These are phyloP conservation scores for Thelonectria rubi DNA, from an alignment of 2,329 filamentous ascomycete species.

Conservation along the genomic window DNA sequence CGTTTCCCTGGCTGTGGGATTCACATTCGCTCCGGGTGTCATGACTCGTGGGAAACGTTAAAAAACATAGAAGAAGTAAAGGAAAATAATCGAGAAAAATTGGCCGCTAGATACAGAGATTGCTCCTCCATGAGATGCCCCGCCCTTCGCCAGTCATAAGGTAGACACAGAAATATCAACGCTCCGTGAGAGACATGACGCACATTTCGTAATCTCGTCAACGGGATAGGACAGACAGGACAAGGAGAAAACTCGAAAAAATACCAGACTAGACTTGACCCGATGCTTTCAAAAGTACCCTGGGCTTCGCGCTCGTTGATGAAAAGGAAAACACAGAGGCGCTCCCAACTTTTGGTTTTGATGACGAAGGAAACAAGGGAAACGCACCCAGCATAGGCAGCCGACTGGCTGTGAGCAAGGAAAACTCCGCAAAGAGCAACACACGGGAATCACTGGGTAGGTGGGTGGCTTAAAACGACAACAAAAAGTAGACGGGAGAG, in stretches of 20 bases:
- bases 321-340: slow-evolving; percentile 38
- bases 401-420: slow-evolving; percentile 41
- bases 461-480: slow-evolving; percentile 34
- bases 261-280: slow-evolving; percentile 39
- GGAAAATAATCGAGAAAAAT: slow-evolving; percentile 29
- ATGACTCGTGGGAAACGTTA: slow-evolving; percentile 33
- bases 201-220: slow-evolving; percentile 42
- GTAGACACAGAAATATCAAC: slow-evolving; percentile 39
- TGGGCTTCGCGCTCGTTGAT: slow-evolving; percentile 41
- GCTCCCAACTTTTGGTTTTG: slow-evolving; percentile 41
- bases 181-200: slow-evolving; percentile 38
- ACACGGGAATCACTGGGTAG: slow-evolving; percentile 38
- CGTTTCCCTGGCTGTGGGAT: slow-evolving; percentile 25
- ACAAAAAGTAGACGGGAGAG: slow-evolving; percentile 36
- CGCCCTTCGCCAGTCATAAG: slow-evolving; percentile 36
- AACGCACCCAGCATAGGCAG: slow-evolving; percentile 34
- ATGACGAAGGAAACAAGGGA: slow-evolving; percentile 28
- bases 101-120: slow-evolving; percentile 42
- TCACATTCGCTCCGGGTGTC: slow-evolving; percentile 30
- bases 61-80: slow-evolving; percentile 29
- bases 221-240: slow-evolving; percentile 28
- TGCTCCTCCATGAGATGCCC: slow-evolving; percentile 39
- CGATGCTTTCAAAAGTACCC: slow-evolving; percentile 44
- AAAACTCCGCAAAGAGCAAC: slow-evolving; percentile 39
- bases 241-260: slow-evolving; percentile 28